Evolutionary conservation across 495 filamentous ascomycete species (phyloP), one percentile per base, ranked within the genome.

Genomic region (Penicillium daleae): DNA sequence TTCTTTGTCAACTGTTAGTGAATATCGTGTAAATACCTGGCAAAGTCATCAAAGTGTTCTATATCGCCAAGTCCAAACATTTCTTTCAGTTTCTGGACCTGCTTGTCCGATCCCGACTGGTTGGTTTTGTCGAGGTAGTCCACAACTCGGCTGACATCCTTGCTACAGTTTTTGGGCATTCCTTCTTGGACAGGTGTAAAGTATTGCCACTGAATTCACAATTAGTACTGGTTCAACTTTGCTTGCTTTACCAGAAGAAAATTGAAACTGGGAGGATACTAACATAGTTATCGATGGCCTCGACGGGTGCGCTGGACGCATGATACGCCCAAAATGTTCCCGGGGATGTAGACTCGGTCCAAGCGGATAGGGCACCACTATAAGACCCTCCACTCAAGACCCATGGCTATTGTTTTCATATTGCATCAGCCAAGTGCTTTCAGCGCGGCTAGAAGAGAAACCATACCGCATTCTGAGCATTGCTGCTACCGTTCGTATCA

Each of bases 261-360:
- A 6, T 44, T 44, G n/a, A n/a, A n/a, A n/a, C n/a, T n/a, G n/a
- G n/a, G n/a, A n/a, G n/a, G n/a, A n/a, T n/a, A 57, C 71, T 55
- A 32, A 76, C 74, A 62, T 85, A 90, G 61, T 89, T 78, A 6
- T 80, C 79, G 27, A 90, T 81, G 4, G 86, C 81, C 66, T 90
- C 78, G 1, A 90, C 87, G 5, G 85, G 83, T 2, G 83, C 87
- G 64, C 83, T 86, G 29, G 84, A 85, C 26, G 85, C 81, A 63
- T 87, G 83, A 62, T 88, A 89, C 2, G 87, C 87, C 86, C 86
- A 90, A 71, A 88, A 87, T 0, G 86, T 88, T 9, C 86, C 87
- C 1, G 87, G 86, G 6, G 83, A 76, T 21, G 80, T 74, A 1
- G 76, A 76, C n/a, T 82, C 83, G 7, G 82, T 82, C 88, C 88